These are phyloP conservation scores for Tetrahymena malaccensis DNA, from an alignment of 73 alveolate species.

Conservation along the genomic window DNA sequence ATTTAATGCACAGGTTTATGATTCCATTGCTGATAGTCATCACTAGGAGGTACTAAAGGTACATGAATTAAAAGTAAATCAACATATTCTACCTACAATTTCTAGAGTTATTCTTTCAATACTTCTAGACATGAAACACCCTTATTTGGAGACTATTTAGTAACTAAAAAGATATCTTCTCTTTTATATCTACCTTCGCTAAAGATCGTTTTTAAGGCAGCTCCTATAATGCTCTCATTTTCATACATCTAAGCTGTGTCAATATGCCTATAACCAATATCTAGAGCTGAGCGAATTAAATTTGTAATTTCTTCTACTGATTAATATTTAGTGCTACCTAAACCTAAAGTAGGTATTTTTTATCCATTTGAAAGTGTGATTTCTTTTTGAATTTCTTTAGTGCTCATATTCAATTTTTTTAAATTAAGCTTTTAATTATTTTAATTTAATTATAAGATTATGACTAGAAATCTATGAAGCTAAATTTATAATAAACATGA, in stretches of 20 bases:
- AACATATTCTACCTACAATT: not conserved
- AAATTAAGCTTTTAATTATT: not conserved
- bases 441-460: too few relatives aligned
- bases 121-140: not conserved
- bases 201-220: slow-evolving; percentile 55
- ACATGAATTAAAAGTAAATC: not conserved
- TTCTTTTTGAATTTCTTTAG: not conserved
- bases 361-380: not conserved
- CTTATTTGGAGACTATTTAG: slow-evolving; percentile 22
- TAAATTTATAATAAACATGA: too few relatives aligned
- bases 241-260: slow-evolving; percentile 67
- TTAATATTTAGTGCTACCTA: not conserved
- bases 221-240: slow-evolving; percentile 69
- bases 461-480: too few relatives aligned
- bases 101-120: not conserved
- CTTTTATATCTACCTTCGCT: slow-evolving; percentile 57
- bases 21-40: not conserved
- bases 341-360: not conserved
- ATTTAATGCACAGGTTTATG: slow-evolving; percentile 52
- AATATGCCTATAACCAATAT: not conserved
- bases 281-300: not conserved
- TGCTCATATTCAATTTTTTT: not conserved
- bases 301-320: not conserved
- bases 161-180: slow-evolving; percentile 68
- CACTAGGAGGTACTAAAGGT: not conserved